phyloP scores from a whole-genome alignment of 352 stramenopile species.

The Phytophthora rubi region DNA sequence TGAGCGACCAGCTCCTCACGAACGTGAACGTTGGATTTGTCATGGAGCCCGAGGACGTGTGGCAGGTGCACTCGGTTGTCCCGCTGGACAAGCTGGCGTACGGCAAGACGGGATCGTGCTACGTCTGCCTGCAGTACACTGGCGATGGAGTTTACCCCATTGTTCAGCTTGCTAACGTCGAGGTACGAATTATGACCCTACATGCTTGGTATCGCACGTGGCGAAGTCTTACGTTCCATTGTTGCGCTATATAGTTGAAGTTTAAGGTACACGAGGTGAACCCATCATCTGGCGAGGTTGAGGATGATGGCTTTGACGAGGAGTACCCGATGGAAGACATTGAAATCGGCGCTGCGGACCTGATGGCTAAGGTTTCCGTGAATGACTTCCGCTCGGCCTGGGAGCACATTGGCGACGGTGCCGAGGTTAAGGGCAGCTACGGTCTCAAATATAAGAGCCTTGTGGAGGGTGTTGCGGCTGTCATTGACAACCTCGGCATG shows the following conservation, averaged over 20 bases:
- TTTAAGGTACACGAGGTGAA: conserved; percentile 97
- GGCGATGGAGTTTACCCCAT: conserved; percentile 77
- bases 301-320: conserved; percentile 95
- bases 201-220: conserved; percentile 2
- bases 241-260: conserved; percentile 73
- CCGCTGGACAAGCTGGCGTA: conserved; percentile 90
- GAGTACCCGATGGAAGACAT: conserved; percentile 99
- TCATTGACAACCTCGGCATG: conserved; percentile 98
- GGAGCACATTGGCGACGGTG: conserved; percentile 94
- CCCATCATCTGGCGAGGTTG: conserved; percentile 91
- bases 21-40: conserved; percentile 94
- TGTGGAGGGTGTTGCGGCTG: conserved; percentile 94
- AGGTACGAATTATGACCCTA: conserved; percentile 51
- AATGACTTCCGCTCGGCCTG: conserved; percentile 97
- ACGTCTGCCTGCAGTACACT: conserved; percentile 92
- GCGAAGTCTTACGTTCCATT: conserved; percentile 14
- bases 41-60: conserved; percentile 92
- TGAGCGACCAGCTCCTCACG: conserved; percentile 97
- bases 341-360: conserved; percentile 94
- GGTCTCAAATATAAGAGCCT: conserved; percentile 97
- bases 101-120: conserved; percentile 93
- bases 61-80: conserved; percentile 92
- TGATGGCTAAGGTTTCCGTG: conserved; percentile 97
- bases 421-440: conserved; percentile 97
- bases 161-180: conserved; percentile 91